Evolutionary conservation across 2,329 filamentous ascomycete species (phyloP).

Genomic region (Bipolaris bicolor): DNA sequence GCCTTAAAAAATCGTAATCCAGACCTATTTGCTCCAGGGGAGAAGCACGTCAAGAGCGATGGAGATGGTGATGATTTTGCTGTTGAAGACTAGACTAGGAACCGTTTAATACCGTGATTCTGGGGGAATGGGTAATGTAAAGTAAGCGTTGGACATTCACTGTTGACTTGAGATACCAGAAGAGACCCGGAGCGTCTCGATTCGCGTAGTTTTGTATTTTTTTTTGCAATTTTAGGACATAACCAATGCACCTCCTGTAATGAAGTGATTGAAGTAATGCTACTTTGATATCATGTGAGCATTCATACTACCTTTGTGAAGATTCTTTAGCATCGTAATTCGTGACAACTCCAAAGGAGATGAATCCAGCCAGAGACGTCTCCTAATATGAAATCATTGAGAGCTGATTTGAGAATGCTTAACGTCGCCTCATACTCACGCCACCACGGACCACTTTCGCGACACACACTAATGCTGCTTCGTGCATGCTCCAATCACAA

Average conservation of each 20-base stretch:
- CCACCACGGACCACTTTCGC: constrained; percentile 23
- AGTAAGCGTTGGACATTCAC: background rate
- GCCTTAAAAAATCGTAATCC: constrained; percentile 46
- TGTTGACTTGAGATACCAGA: background rate
- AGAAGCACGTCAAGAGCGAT: constrained; percentile 5
- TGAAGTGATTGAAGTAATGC: background rate
- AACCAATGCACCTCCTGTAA: background rate
- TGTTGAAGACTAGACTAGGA: constrained; percentile 7
- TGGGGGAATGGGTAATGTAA: background rate
- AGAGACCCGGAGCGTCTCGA: background rate
- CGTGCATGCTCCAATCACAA: background rate
- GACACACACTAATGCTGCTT: constrained; percentile 8
- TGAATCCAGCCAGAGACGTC: background rate
- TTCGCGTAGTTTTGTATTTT: background rate
- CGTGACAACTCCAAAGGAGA: background rate
- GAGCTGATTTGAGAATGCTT: background rate
- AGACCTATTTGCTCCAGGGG: constrained; percentile 22
- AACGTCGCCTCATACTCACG: constrained; percentile 21
- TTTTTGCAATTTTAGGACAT: background rate
- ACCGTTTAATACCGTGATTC: background rate
- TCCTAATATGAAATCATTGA: too few relatives aligned
- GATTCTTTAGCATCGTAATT: background rate
- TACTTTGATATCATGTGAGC: background rate
- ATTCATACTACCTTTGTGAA: background rate
- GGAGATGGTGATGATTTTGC: constrained; percentile 8